Conservation (phyloP, 768 basidiomycete species). For the Phaeotremella skinneri region DNA sequence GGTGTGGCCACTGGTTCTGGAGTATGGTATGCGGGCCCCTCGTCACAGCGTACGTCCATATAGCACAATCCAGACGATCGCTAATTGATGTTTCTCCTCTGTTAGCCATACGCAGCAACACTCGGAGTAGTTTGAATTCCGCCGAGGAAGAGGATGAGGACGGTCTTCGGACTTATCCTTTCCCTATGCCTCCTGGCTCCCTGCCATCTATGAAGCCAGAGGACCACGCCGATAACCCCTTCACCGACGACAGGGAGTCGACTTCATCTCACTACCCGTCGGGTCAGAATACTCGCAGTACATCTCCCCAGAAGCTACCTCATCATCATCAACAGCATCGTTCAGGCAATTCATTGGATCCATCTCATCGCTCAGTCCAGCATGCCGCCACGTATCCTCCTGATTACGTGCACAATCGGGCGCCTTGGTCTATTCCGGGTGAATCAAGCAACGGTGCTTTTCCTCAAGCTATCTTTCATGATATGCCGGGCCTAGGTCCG, state of each 20-base stretch:
- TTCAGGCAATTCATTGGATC: not conserved
- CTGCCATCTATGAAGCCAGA: slow-evolving; percentile 23
- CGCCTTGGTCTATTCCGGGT: not conserved
- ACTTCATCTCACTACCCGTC: not conserved
- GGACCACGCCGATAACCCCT: slow-evolving; percentile 6
- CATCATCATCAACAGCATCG: not conserved
- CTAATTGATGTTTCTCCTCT: too few species aligned
- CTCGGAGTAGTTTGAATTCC: too few species aligned
- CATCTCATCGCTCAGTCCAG: not conserved
- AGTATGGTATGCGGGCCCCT: too few species aligned
- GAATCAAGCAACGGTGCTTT: not conserved
- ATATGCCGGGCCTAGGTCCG: slow-evolving; percentile 16
- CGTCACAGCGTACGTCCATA: too few species aligned
- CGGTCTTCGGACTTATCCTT: slow-evolving; percentile 28
- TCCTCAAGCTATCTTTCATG: slow-evolving; percentile 7
- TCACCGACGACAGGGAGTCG: not conserved
- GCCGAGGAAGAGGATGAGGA: slow-evolving; percentile 18
- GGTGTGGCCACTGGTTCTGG: too few species aligned
- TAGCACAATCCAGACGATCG: too few species aligned
- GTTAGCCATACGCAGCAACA: too few species aligned
- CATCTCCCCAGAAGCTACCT: not conserved
- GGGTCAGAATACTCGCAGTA: not conserved
- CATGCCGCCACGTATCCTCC: not conserved
- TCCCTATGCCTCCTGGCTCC: slow-evolving; percentile 34
- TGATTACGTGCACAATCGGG: not conserved